Base-by-base conservation (phyloP, 1,284 basidiomycete genomes). In the Retiboletus fuscus region DNA sequence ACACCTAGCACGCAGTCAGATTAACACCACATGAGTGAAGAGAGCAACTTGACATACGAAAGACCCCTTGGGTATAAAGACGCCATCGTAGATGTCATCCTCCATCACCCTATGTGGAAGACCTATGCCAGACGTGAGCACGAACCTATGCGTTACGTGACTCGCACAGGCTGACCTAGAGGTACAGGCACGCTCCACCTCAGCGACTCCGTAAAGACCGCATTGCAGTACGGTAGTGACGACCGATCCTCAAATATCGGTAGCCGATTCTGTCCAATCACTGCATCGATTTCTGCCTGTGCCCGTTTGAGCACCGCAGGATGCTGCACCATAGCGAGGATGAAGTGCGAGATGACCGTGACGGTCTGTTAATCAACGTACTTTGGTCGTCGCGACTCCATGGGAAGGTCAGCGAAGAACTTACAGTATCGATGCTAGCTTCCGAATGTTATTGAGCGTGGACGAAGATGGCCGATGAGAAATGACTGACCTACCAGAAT, bases 281-380 rank as follows among this genome's bases (percentile, higher is more conserved):
- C 85, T 1, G 73, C 68, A 71, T 91, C 90, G 26, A 92, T 84
- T 71, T 92, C 91, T 26, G 83, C 81, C 75, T 91, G 90, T 4
- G 89, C 87, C 67, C 85, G 85, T 57, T 75, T 80, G n/a, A n/a
- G n/a, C n/a, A n/a, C n/a, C n/a, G n/a, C n/a, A n/a, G n/a, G n/a
- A n/a, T n/a, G n/a, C n/a, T 82, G 79, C 58, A 90, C 82, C 87
- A 92, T 89, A 10, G 88, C 88, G 65, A 92, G 83, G n/a, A 92
- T 79, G 75, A 92, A 90, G 62, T 89, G 87, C 15, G 83, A 82
- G 57, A 91, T 78, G 16, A 83, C 76, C 1, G 89, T 85, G 34
- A 88, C 80, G 2, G 84, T 89, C 88, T 89, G 72, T 69, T 16
- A 47, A 46, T 26, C 28, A 51, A 15, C 15, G 24, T 61, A 20